Evolutionary conservation across 2,329 filamentous ascomycete genomes (phyloP).

Genomic region (Orbilia brochopaga): DNA sequence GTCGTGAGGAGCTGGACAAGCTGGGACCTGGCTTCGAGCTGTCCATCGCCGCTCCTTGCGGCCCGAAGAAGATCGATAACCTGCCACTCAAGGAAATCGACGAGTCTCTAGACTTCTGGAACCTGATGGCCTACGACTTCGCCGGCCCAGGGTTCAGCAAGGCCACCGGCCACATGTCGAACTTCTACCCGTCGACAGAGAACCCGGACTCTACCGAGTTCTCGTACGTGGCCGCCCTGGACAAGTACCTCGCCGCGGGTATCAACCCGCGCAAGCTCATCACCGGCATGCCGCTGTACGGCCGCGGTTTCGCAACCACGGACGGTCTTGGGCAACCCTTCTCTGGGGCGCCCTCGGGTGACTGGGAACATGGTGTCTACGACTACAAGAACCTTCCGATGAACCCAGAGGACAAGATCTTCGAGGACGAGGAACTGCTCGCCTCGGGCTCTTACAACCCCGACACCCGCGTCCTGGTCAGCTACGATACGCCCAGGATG

Average conservation of each 20-base stretch:
- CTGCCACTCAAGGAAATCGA: slow-evolving; percentile 71
- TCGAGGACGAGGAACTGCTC: slow-evolving; percentile 67
- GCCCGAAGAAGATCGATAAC: slow-evolving; percentile 65
- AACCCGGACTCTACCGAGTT: slow-evolving; percentile 76
- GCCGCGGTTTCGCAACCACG: slow-evolving; percentile 80
- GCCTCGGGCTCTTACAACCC: slow-evolving; percentile 81
- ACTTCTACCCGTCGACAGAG: slow-evolving; percentile 68
- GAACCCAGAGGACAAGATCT: slow-evolving; percentile 67
- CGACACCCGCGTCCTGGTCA: slow-evolving; percentile 70
- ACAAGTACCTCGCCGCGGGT: slow-evolving; percentile 70
- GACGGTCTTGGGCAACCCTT: slow-evolving; percentile 74
- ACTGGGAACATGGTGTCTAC: slow-evolving; percentile 82
- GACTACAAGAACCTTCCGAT: slow-evolving; percentile 87
- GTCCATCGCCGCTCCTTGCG: slow-evolving; percentile 60
- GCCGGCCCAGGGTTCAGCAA: slow-evolving; percentile 77
- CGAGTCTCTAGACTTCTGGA: slow-evolving; percentile 73
- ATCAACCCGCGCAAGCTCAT: slow-evolving; percentile 77
- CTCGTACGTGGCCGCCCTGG: slow-evolving; percentile 73
- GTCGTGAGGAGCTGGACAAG: slow-evolving; percentile 66
- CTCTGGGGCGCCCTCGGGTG: slow-evolving; percentile 75
- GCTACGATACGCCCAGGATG: slow-evolving; percentile 75
- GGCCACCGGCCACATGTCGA: slow-evolving; percentile 77
- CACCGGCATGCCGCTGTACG: slow-evolving; percentile 90
- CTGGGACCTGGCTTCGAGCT: slow-evolving; percentile 63
- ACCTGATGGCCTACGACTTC: slow-evolving; percentile 86